phyloP scores from a whole-genome alignment of 2,329 filamentous ascomycete species.

The Neofusicoccum sp. region DNA sequence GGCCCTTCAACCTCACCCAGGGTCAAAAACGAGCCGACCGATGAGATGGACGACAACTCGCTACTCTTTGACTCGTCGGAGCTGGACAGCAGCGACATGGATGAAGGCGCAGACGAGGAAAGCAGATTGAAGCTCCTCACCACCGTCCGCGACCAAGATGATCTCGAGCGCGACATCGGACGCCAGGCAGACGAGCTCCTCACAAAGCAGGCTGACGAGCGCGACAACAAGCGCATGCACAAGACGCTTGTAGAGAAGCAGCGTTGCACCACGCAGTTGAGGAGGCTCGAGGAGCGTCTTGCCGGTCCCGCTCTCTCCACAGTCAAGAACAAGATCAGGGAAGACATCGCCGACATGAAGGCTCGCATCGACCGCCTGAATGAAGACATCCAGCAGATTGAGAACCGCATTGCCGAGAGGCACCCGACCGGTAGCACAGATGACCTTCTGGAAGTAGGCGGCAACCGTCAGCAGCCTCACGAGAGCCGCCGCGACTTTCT shows the following conservation, averaged over 20 bases:
- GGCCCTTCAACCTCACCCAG: neutral
- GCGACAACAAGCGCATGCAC: conserved; percentile 62
- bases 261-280: conserved; percentile 65
- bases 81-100: neutral
- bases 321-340: conserved; percentile 58
- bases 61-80: neutral
- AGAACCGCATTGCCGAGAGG: conserved; percentile 74
- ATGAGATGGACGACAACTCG: neutral
- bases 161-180: conserved; percentile 83
- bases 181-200: conserved; percentile 62
- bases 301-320: conserved; percentile 54
- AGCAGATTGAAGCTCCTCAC: conserved; percentile 2
- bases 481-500: conserved; percentile 87
- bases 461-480: conserved; percentile 65
- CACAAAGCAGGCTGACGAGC: conserved; percentile 61
- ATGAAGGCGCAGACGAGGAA: conserved; percentile 5
- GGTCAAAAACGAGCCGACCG: neutral
- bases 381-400: conserved; percentile 76
- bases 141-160: conserved; percentile 72
- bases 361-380: conserved; percentile 63
- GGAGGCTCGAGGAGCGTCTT: conserved; percentile 49
- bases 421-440: conserved; percentile 56
- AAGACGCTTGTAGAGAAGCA: conserved; percentile 52
- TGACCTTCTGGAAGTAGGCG: conserved; percentile 45
- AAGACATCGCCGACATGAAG: conserved; percentile 66